These are phyloP conservation scores for Aspergillus haitiensis DNA, from an alignment of 495 filamentous ascomycete species.

Conservation along the genomic window DNA sequence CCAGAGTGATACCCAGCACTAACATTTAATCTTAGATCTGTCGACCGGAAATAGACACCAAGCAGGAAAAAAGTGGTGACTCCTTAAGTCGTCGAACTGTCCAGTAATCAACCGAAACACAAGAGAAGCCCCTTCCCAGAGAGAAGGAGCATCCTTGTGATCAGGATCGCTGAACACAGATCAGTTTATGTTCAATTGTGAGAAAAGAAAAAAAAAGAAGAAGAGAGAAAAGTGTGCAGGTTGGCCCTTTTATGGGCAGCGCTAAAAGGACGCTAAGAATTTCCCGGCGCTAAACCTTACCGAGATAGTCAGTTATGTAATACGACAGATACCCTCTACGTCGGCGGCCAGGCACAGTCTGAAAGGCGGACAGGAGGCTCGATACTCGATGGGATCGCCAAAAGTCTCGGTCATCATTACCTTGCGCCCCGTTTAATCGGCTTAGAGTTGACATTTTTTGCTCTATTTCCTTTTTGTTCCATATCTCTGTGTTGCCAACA, in stretches of 20 bases:
- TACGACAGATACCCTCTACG: not conserved
- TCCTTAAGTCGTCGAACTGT: constrained; percentile 85
- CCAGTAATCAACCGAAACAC: constrained; percentile 73
- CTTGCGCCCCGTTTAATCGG: not conserved
- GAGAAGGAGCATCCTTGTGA: constrained; percentile 45
- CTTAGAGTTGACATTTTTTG: too few species aligned
- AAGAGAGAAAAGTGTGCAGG: constrained; percentile 5
- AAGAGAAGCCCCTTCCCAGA: constrained; percentile 31
- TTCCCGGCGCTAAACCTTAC: constrained; percentile 32
- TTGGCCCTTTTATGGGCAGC: constrained; percentile 33
- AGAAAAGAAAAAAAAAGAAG: constrained; percentile 43
- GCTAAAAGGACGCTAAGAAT: constrained; percentile 28
- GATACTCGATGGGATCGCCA: not conserved
- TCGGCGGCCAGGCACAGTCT: not conserved
- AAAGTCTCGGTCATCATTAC: not conserved
- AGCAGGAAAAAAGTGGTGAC: constrained; percentile 62
- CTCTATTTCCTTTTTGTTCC: constrained; percentile 2
- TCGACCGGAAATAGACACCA: constrained; percentile 87
- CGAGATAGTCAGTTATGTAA: constrained; percentile 28
- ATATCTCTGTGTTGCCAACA: constrained; percentile 38
- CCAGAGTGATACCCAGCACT: constrained; percentile 40
- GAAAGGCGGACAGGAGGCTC: not conserved
- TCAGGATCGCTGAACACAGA: constrained; percentile 82
- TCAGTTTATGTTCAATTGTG: constrained; percentile 57
- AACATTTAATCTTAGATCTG: constrained; percentile 80